phyloP scores from a whole-genome alignment of 1,139 yeast genomes.

The Arxiozyma telluris region DNA sequence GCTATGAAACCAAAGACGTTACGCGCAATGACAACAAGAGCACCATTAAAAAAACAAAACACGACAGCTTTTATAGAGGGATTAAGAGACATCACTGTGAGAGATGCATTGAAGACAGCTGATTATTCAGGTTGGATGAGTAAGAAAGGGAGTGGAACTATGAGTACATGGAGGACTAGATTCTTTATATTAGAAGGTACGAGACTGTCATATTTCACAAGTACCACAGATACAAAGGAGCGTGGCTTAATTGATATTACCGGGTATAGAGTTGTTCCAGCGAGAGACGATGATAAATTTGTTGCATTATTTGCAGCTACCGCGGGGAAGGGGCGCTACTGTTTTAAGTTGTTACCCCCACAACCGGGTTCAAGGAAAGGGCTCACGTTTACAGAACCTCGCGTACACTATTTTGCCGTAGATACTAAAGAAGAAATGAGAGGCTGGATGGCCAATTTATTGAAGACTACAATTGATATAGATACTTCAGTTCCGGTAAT shows the following conservation, averaged over 20 bases:
- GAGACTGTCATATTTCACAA: constrained; percentile 75
- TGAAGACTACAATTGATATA: constrained; percentile 92
- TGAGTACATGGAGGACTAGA: constrained; percentile 84
- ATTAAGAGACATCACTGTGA: constrained; percentile 64
- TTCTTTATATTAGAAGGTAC: constrained; percentile 90
- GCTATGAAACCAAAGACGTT: constrained; percentile 26
- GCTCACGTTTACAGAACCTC: constrained; percentile 90
- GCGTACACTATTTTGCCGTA: constrained; percentile 91
- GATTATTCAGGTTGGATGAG: constrained; percentile 92
- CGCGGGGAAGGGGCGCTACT: constrained; percentile 84
- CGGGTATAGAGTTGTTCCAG: constrained; percentile 82
- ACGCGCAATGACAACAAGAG: constrained; percentile 20
- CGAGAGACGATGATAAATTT: constrained; percentile 62
- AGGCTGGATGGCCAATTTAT: constrained; percentile 88
- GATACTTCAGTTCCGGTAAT: constrained; percentile 90
- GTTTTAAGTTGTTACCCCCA: constrained; percentile 92
- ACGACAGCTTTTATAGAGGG: constrained; percentile 96
- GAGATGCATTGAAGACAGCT: constrained; percentile 68
- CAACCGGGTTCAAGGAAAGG: constrained; percentile 97
- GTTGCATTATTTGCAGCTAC: constrained; percentile 85
- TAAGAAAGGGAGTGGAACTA: constrained; percentile 77
- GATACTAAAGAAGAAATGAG: constrained; percentile 88
- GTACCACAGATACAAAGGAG: constrained; percentile 73
- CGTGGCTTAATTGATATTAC: constrained; percentile 93
- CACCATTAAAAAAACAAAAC: constrained; percentile 40